phyloP scores from a whole-genome alignment of 1,284 basidiomycete species.

The Rhodotorula mucilaginosa region DNA sequence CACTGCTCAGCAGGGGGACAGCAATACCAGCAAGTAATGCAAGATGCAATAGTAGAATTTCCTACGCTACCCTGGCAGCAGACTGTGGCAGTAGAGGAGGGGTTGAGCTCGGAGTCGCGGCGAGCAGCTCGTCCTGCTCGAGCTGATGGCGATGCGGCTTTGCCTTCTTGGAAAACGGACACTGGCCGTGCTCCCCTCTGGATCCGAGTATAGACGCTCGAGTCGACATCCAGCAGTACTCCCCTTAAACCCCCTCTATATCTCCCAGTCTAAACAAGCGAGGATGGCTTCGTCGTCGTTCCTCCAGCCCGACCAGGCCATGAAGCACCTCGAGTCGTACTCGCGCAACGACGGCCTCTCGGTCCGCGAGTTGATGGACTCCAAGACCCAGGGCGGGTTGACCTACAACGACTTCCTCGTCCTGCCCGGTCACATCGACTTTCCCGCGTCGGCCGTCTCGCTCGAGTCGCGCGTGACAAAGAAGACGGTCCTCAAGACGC shows the following conservation, averaged over 20 bases:
- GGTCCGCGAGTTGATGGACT: conserved; percentile 85
- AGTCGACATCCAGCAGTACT: not conserved
- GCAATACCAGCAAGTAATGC: not conserved
- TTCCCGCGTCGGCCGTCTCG: conserved; percentile 74
- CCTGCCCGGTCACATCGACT: conserved; percentile 91
- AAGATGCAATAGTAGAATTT: not conserved
- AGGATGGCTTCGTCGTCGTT: conserved; percentile 14
- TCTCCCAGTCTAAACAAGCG: not conserved
- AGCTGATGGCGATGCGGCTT: not conserved
- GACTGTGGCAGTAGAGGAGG: not conserved
- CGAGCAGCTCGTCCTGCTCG: not conserved
- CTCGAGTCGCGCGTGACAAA: conserved; percentile 85
- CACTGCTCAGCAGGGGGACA: not conserved
- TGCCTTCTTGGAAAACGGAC: conserved; percentile 7
- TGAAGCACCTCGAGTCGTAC: conserved; percentile 74
- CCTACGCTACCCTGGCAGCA: not conserved
- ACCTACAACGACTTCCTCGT: conserved; percentile 69
- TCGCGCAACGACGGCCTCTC: conserved; percentile 78
- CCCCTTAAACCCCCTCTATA: not conserved
- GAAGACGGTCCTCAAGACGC: conserved; percentile 81
- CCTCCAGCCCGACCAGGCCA: conserved; percentile 52
- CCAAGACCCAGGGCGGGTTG: conserved; percentile 80
- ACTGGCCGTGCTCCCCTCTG: conserved; percentile 7
- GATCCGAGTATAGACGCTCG: not conserved
- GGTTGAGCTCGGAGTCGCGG: not conserved